Evolutionary conservation across 208 protist species (phyloP).

Genomic region (Trypanosoma avium): DNA sequence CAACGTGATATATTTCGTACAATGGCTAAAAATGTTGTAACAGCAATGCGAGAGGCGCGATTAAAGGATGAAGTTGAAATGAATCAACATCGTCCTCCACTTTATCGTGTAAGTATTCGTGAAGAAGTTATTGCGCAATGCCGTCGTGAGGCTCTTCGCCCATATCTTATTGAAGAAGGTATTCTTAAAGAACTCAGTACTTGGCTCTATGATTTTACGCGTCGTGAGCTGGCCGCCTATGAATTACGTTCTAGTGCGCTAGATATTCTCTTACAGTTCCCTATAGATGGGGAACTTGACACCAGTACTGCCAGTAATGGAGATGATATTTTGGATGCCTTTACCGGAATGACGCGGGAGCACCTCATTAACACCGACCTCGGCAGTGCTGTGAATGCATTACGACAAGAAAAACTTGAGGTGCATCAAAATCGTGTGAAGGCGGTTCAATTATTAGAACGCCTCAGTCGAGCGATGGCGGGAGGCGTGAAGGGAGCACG

Average conservation of each 20-base stretch:
- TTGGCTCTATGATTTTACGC: constrained; percentile 72
- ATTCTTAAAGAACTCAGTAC: constrained; percentile 78
- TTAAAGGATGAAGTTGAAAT: constrained; percentile 26
- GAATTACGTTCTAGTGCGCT: constrained; percentile 74
- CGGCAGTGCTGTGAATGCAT: constrained; percentile 63
- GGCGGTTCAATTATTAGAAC: constrained; percentile 63
- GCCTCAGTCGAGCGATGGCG: constrained; percentile 57
- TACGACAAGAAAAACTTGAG: constrained; percentile 59
- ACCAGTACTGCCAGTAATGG: constrained; percentile 6
- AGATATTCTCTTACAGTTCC: constrained; percentile 68
- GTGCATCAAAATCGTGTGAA: constrained; percentile 62
- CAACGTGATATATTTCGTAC: constrained; percentile 11
- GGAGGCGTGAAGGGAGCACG: constrained; percentile 14
- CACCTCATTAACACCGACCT: constrained; percentile 69
- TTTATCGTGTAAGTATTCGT: constrained; percentile 55
- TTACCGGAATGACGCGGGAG: constrained; percentile 65
- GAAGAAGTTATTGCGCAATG: constrained; percentile 48
- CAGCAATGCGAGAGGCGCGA: constrained; percentile 26
- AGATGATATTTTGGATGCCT: constrained; percentile 48
- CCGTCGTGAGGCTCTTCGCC: constrained; percentile 37
- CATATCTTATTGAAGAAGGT: constrained; percentile 57
- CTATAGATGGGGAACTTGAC: constrained; percentile 51
- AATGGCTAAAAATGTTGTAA: constrained; percentile 20
- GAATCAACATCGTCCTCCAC: constrained; percentile 32
- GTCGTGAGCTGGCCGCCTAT: constrained; percentile 51